These are phyloP conservation scores for Butyriboletus regius DNA, from an alignment of 1,284 basidiomycete genomes.

Conservation along the genomic window DNA sequence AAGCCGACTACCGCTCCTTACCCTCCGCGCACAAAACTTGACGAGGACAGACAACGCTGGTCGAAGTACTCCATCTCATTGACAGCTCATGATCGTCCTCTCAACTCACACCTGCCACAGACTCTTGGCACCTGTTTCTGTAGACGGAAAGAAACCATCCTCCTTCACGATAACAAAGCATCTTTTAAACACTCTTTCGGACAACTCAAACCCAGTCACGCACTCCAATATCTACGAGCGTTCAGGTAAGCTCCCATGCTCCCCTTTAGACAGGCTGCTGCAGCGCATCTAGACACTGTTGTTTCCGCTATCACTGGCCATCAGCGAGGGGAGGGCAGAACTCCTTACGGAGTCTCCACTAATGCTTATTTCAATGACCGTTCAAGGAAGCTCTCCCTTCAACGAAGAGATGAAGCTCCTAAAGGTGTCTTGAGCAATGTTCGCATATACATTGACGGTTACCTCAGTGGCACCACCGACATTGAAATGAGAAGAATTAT, in stretches of 20 bases:
- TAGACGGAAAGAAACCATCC: constrained; percentile 35
- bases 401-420: constrained; percentile 34
- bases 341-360: constrained; percentile 28
- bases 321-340: constrained; percentile 53
- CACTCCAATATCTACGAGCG: constrained; percentile 57
- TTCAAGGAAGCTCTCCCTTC: constrained; percentile 45
- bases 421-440: constrained; percentile 38
- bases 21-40: constrained; percentile 11
- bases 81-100: no score
- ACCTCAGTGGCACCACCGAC: constrained; percentile 60
- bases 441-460: constrained; percentile 59
- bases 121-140: constrained; percentile 32
- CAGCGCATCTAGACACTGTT: constrained; percentile 43
- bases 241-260: constrained; percentile 40
- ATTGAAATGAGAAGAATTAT: constrained; percentile 64
- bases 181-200: constrained; percentile 50
- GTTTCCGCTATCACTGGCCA: constrained; percentile 59
- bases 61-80: constrained; percentile 9
- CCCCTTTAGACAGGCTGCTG: neutral
- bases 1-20: constrained; percentile 25
- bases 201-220: constrained; percentile 63
- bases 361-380: constrained; percentile 41
- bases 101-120: constrained; percentile 11
- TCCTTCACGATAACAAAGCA: constrained; percentile 45
- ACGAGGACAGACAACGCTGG: constrained; percentile 17